Conservation (phyloP, 2,329 filamentous ascomycete genomes). For the Nannizziopsis barbatae region DNA sequence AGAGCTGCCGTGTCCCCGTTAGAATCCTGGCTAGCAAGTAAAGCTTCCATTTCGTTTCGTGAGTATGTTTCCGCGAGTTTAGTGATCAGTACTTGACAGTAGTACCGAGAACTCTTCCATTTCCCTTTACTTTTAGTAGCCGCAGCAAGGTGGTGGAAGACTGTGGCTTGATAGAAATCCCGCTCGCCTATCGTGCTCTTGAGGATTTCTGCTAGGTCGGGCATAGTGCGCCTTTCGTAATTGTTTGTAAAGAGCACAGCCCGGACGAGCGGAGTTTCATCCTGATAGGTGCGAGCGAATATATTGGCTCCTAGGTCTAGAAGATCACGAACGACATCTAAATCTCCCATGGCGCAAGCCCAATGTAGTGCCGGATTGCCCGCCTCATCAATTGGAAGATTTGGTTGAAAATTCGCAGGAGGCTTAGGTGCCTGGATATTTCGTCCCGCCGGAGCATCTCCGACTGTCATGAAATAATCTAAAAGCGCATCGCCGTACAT, state of each 20-base stretch:
- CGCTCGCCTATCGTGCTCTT: conserved; percentile 68
- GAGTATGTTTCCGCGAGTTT: conserved; percentile 69
- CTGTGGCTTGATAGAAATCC: conserved; percentile 72
- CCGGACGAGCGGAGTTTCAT: conserved; percentile 88
- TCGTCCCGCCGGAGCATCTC: conserved; percentile 58
- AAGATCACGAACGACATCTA: conserved; percentile 80
- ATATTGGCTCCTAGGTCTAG: conserved; percentile 68
- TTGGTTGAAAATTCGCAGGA: conserved; percentile 73
- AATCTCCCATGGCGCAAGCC: conserved; percentile 94
- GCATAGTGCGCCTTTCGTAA: conserved; percentile 85
- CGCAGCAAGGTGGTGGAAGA: conserved; percentile 87
- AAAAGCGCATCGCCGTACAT: conserved; percentile 86
- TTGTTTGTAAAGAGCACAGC: conserved; percentile 95
- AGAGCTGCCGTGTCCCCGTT: conserved; percentile 87
- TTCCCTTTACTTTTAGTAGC: conserved; percentile 79
- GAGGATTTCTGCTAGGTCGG: conserved; percentile 69
- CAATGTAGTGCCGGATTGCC: conserved; percentile 90
- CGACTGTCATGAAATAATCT: conserved; percentile 87
- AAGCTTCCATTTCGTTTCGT: conserved; percentile 60
- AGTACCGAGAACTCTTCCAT: conserved; percentile 82
- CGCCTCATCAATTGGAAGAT: conserved; percentile 87
- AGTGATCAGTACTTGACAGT: conserved; percentile 82
- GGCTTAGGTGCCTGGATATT: conserved; percentile 56
- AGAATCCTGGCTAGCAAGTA: conserved; percentile 72
- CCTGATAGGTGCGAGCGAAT: conserved; percentile 55